Evolutionary conservation across 306 rosid genomes (phyloP).

Genomic region (Vigna reflexopilosa): DNA sequence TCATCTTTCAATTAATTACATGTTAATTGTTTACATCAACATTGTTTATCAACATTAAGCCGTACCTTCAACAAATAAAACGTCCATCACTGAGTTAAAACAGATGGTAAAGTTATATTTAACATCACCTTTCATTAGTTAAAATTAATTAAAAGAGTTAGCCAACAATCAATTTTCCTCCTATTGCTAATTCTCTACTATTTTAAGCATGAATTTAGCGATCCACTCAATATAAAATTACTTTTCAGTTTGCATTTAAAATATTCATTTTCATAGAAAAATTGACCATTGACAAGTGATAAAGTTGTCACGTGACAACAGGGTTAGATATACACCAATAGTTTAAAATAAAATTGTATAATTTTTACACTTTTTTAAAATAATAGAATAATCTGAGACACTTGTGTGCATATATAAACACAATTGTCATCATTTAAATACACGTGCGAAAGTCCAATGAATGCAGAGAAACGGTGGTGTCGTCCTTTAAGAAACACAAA

Average conservation of each 20-base stretch:
- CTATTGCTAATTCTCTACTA: neutral
- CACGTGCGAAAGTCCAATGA: neutral
- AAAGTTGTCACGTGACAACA: neutral
- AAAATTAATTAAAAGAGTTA: no score
- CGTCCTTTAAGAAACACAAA: neutral
- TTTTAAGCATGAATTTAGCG: no score
- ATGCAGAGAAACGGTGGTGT: neutral
- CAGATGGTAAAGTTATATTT: no score
- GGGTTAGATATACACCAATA: neutral
- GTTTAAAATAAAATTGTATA: neutral
- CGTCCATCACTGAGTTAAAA: no score
- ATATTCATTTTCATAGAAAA: neutral
- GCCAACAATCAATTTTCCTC: no score
- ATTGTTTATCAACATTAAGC: neutral
- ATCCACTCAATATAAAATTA: neutral
- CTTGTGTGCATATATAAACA: neutral
- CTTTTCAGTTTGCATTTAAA: neutral
- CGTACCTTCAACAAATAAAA: no score
- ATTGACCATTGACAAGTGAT: neutral
- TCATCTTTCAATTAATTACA: no score
- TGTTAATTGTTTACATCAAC: no score
- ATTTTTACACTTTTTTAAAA: no score
- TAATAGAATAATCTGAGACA: no score
- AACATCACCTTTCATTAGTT: no score
- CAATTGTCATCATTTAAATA: neutral